Evolutionary conservation across 2,329 filamentous ascomycete genomes (phyloP), one percentile per base, ranked within the genome.

Genomic region (Ophiostoma populinum): DNA sequence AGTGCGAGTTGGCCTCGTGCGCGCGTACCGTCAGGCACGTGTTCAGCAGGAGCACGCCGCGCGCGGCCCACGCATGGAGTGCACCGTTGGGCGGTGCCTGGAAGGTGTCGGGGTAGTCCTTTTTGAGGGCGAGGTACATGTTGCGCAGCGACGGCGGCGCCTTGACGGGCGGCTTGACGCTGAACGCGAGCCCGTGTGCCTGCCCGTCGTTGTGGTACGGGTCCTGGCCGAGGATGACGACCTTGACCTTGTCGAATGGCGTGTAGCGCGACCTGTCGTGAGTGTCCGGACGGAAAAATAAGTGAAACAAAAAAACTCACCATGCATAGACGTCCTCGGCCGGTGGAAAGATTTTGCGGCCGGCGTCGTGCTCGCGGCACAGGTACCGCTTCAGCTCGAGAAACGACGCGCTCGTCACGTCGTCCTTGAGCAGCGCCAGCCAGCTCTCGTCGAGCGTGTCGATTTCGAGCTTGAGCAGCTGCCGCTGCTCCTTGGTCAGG

Each of bases 191-290:
- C 28, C 90, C 90, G 55, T 95, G 90, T 34, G 90, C 90, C 63
- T 98, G 90, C 55, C 92, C 92, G 53, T 73, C 55, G 54, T 92
- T 92, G 62, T 98, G 90, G 56, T 98, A 98, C 3, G 90, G 90
- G 53, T 98, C 90, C 60, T 98, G 90, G 44, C 90, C 90, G 36
- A 95, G 57, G 50, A 98, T 85, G 41, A 98, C 86, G 38, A 80
- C 80, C 55, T 92, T 93, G 54, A 95, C 86, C 11, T 67, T 77
- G 59, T 77, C 62, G 47, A 98, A 75, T 7, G 90, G 86, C 1
- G 87, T 94, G 54, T 92, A 80, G 18, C 85, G 80, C 41, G 87
- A 94, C 87, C 87, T 94, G 40, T 26, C 7, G 24, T 26, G 13
- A 26, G 24, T 15, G 3, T 5, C 12, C 15, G 24, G 2, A 13